Base-by-base conservation (phyloP, 164 flowering plant genomes). In the Sextonia rubra region DNA sequence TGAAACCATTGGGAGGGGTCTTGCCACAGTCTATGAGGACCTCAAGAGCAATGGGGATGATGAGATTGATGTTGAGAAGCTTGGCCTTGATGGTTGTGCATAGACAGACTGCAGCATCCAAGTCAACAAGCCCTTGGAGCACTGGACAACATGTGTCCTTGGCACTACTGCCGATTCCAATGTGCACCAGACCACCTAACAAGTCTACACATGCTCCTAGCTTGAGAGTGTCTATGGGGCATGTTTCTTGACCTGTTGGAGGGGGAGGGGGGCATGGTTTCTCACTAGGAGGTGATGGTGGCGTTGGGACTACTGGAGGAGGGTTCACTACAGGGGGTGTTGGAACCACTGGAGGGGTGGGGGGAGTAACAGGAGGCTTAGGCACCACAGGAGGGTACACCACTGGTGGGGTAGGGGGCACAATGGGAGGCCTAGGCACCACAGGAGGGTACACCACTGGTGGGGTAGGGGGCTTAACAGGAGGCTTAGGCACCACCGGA, bases 81-180 rank as follows among this genome's bases (percentile, higher is more conserved):
- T 89, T 89, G 64, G 72, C 78, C 62, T 81, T 90, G 60, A 90
- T 83, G 69, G 89, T 82, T 69, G 89, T 90, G 82, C 95, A 90
- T 0, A 90, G 86, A 74, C 92, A 90, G 2, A 88, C 12, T 0
- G 93, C 93, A 0, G 93, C 96, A 17, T 90, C 92, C 62, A 89
- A 70, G 72, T 80, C 87, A 7, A 77, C 73, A 12, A 90, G 83
- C 61, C 91, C 93, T 29, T 77, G 70, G 2, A 90, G 84, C 56
- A 90, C 81, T 0, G 96, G 89, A 64, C 96, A 90, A 27, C 96
- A 90, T 2, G 79, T 63, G 22, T 79, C 81, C 73, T 82, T 80
- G 0, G 84, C 82, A 52, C 78, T 75, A 20, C 75, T 56, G 3
- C 96, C 96, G 0, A 87, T 64, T 3, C 90, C 88, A 26, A 87